Conservation (phyloP, 2,329 filamentous ascomycete genomes). For the Cordyceps cicadae region DNA sequence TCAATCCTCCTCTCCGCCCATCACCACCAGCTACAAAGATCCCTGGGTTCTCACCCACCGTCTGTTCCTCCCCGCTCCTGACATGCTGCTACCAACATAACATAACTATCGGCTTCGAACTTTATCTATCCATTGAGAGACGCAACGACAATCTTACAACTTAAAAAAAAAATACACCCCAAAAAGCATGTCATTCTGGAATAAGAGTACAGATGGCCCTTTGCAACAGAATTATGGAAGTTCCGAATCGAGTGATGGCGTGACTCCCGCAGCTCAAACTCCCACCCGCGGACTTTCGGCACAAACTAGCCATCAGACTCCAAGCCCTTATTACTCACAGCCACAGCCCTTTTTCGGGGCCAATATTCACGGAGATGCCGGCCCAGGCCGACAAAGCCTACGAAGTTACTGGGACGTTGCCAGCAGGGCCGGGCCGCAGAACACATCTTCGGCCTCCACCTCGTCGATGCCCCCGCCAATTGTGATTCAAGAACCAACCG, state of each 20-base stretch:
- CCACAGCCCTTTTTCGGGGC: background rate
- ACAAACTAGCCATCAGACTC: background rate
- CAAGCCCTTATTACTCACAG: background rate
- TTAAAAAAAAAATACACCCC: background rate
- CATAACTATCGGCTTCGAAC: background rate
- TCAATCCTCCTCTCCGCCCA: background rate
- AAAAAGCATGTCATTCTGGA: background rate
- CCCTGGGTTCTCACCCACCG: background rate
- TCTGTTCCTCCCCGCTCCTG: background rate
- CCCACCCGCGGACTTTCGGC: background rate
- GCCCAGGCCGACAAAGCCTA: no score
- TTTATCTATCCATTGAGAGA: background rate
- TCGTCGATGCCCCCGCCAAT: background rate
- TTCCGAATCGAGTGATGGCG: background rate
- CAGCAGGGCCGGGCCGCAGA: background rate
- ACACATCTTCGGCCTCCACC: no score
- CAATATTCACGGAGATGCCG: background rate
- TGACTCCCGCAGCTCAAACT: background rate
- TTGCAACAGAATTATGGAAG: background rate
- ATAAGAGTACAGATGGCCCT: background rate
- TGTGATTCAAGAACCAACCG: background rate
- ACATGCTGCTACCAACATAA: background rate
- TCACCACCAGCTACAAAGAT: background rate
- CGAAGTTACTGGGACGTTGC: background rate
- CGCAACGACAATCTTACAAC: background rate